Conservation (phyloP, 1,284 basidiomycete genomes). For the Irpex sp. region DNA sequence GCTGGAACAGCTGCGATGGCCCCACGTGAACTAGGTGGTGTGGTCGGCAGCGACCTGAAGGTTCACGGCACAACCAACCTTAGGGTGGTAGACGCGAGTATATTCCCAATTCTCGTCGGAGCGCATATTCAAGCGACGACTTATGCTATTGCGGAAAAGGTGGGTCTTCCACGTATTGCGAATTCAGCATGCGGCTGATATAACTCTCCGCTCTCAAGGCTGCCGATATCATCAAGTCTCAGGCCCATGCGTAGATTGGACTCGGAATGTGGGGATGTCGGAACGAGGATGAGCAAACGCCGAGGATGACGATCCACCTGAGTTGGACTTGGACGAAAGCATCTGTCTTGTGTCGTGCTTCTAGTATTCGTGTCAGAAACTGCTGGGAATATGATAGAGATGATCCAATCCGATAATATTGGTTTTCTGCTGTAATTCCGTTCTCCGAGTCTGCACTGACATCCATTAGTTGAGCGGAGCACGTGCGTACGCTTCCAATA, state of each 20-base stretch:
- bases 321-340: no score
- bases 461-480: no score
- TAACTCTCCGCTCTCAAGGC: background rate
- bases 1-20: slow-evolving; percentile 28
- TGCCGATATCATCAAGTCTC: slow-evolving; percentile 3
- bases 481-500: no score
- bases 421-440: no score
- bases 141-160: slow-evolving; percentile 7
- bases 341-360: no score
- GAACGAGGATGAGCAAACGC: no score
- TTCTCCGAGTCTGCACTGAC: no score
- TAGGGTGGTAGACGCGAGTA: slow-evolving; percentile 24
- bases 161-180: background rate
- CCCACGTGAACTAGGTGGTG: slow-evolving; percentile 25
- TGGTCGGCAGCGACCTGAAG: slow-evolving; percentile 50
- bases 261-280: no score
- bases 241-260: background rate
- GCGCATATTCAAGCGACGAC: slow-evolving; percentile 2
- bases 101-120: slow-evolving; percentile 14
- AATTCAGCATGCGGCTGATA: background rate
- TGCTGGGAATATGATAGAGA: no score
- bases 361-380: no score
- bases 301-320: no score
- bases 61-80: slow-evolving; percentile 44
- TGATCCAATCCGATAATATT: no score